These are phyloP conservation scores for Nemania sp. DNA, from an alignment of 2,329 filamentous ascomycete genomes.

Conservation along the genomic window DNA sequence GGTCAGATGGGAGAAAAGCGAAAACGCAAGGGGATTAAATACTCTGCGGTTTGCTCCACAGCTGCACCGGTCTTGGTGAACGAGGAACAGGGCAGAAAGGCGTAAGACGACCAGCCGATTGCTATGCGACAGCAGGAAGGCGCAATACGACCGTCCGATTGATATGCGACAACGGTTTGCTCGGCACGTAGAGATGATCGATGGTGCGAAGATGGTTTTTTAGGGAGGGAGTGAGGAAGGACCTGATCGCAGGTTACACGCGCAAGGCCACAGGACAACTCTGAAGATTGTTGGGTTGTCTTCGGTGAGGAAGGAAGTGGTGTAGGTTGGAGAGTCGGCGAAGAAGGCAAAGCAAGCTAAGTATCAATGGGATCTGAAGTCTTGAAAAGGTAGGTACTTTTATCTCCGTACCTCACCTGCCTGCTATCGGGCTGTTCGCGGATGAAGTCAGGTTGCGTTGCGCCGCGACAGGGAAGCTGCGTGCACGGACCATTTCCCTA, in stretches of 20 bases:
- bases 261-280: too few relatives aligned
- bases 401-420: too few relatives aligned
- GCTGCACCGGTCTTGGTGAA: neutral
- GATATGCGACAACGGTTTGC: neutral
- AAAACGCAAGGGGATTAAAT: neutral
- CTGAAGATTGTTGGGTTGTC: too few relatives aligned
- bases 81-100: neutral
- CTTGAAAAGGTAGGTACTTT: neutral
- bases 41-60: neutral
- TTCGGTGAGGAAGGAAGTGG: neutral
- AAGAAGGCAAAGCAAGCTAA: too few relatives aligned
- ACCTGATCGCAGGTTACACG: too few relatives aligned
- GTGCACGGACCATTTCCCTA: constrained; percentile 18
- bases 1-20: neutral
- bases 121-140: neutral
- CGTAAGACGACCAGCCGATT: neutral
- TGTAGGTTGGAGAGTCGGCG: neutral
- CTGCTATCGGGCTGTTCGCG: constrained; percentile 3
- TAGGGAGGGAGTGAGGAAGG: too few relatives aligned
- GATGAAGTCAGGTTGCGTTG: constrained; percentile 19
- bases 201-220: neutral
- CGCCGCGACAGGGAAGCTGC: neutral
- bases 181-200: neutral
- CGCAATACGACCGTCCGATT: too few relatives aligned
- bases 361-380: too few relatives aligned